phyloP scores from a whole-genome alignment of 495 filamentous ascomycete genomes.

The Echria macrotheca region DNA sequence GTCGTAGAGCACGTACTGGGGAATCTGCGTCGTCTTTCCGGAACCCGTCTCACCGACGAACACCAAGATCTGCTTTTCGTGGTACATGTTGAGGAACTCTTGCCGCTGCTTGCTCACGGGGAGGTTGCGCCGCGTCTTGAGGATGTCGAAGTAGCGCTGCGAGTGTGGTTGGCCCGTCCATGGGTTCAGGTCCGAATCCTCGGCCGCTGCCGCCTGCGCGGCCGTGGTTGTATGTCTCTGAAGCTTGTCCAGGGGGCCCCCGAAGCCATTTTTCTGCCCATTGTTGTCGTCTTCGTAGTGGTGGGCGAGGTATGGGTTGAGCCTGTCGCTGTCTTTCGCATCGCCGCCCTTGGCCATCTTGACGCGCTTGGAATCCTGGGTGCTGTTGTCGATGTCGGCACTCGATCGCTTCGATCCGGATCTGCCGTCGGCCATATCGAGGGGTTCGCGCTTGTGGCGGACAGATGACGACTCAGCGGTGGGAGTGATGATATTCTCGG shows the following conservation, averaged over 20 bases:
- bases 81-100: constrained; percentile 89
- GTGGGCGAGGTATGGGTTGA: constrained; percentile 89
- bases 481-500: too few relatives aligned
- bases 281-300: constrained; percentile 55
- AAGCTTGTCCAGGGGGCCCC: constrained; percentile 56
- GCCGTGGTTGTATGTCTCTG: constrained; percentile 79
- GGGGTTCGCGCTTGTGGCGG: too few relatives aligned
- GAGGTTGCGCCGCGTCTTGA: constrained; percentile 75
- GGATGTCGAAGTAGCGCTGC: constrained; percentile 78
- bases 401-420: constrained; percentile 28
- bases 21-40: constrained; percentile 98
- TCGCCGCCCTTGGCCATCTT: constrained; percentile 29
- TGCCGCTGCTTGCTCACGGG: constrained; percentile 88
- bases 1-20: constrained; percentile 95
- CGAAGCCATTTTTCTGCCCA: constrained; percentile 29
- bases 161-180: constrained; percentile 75
- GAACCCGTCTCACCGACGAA: constrained; percentile 99
- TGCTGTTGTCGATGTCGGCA: constrained; percentile 19
- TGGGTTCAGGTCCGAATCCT: constrained; percentile 79
- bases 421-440: constrained; percentile 15
- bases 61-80: constrained; percentile 89
- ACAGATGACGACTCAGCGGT: background rate
- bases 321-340: constrained; percentile 31
- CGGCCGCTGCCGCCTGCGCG: constrained; percentile 61
- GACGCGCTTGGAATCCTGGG: constrained; percentile 28